Evolutionary conservation across 345 rosid species (phyloP).

Genomic region (Salix caprea): DNA sequence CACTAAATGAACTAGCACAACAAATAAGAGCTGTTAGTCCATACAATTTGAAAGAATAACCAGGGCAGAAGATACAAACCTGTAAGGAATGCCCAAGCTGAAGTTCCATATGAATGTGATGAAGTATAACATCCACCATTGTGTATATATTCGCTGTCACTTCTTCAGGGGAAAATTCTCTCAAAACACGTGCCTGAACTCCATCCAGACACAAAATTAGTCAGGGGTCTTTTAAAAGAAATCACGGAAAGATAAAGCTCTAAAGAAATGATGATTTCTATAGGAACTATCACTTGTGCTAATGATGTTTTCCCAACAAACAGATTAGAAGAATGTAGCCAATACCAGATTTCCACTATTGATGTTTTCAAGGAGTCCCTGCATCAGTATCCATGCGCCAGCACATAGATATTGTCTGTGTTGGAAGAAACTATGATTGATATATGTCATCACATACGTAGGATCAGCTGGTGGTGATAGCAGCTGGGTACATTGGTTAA

Average conservation of each 20-base stretch:
- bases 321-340: conserved; percentile 2
- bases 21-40: conserved; percentile 4
- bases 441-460: conserved; percentile 66
- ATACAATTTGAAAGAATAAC: not conserved
- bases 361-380: conserved; percentile 83
- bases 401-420: conserved; percentile 91
- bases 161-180: conserved; percentile 94
- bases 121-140: conserved; percentile 95
- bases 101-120: conserved; percentile 68
- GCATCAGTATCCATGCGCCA: conserved; percentile 96
- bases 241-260: conserved; percentile 11
- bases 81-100: conserved; percentile 67
- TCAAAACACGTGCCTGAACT: conserved; percentile 65
- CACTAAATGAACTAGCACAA: conserved; percentile 16
- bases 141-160: conserved; percentile 91
- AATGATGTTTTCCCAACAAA: not conserved
- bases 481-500: conserved; percentile 87
- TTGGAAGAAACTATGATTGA: conserved; percentile 68
- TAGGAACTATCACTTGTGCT: not conserved
- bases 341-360: conserved; percentile 80
- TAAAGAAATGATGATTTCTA: not conserved
- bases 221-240: conserved; percentile 6
- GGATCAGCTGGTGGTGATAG: conserved; percentile 85
- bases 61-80: conserved; percentile 39
- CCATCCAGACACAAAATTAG: conserved; percentile 7